Percentiles rank a stretch among this genome's conserved stretches.
Evolutionary conservation across 441 rosid species (phyloP).

Genomic region (Croton laevigatus): DNA sequence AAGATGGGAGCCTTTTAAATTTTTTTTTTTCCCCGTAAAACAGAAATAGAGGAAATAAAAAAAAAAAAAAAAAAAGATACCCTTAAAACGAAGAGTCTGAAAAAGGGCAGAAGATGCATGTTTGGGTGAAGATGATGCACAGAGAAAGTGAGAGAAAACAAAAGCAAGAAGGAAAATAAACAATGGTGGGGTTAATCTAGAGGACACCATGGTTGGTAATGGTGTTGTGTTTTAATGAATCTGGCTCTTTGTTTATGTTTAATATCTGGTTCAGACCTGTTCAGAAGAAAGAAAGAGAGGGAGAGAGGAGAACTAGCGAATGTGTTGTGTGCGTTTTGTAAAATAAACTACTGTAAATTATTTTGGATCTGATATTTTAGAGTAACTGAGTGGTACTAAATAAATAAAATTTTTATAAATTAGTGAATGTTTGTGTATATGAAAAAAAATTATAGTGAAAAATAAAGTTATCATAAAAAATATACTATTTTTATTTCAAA

Average conservation of each 20-base stretch:
- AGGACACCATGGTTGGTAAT: conserved; percentile 33
- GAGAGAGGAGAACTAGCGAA: too few relatives aligned
- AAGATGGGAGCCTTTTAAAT: not conserved
- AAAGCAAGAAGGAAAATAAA: conserved; percentile 24
- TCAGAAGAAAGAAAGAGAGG: not conserved
- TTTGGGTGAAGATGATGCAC: conserved; percentile 23
- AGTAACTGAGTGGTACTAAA: too few relatives aligned
- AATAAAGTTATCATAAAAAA: too few relatives aligned
- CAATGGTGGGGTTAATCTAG: conserved; percentile 35
- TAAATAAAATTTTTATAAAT: too few relatives aligned
- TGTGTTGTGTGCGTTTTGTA: too few relatives aligned
- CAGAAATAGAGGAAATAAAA: not conserved
- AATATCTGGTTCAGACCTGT: not conserved
- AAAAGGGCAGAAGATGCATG: not conserved
- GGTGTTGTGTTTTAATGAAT: conserved; percentile 8
- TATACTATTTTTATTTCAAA: too few relatives aligned
- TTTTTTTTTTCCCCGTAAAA: not conserved
- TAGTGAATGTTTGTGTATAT: too few relatives aligned
- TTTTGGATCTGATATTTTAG: too few relatives aligned
- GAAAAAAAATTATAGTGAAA: too few relatives aligned
- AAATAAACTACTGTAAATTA: too few relatives aligned
- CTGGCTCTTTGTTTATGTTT: not conserved
- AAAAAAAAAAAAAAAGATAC: conserved; percentile 12
- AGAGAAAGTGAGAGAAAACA: conserved; percentile 25
- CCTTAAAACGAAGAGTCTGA: conserved; percentile 23